phyloP scores from a whole-genome alignment of 1,284 basidiomycete genomes.

The Phellopilus nigrolimitatus region DNA sequence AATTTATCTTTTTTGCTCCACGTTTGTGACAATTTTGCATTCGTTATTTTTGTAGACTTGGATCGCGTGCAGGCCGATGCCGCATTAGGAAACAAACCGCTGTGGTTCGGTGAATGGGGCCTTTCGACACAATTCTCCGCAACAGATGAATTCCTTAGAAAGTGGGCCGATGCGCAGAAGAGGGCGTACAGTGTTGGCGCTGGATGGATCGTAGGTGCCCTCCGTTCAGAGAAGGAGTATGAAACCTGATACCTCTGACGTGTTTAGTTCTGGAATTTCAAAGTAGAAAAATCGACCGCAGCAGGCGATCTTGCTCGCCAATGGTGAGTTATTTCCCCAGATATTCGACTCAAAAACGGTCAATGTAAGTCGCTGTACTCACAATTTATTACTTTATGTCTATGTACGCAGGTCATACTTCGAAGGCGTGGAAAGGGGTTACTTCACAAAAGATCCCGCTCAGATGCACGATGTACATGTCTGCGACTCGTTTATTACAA shows the following conservation, averaged over 20 bases:
- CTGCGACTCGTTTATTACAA: slow-evolving; percentile 43
- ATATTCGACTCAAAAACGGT: too few relatives aligned
- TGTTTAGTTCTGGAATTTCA: slow-evolving; percentile 73
- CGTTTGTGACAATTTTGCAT: too few relatives aligned
- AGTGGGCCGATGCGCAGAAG: slow-evolving; percentile 82
- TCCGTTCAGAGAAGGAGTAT: not conserved
- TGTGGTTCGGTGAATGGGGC: slow-evolving; percentile 61
- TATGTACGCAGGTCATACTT: slow-evolving; percentile 81
- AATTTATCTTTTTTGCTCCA: not conserved
- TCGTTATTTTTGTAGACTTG: too few relatives aligned
- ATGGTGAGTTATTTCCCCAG: slow-evolving; percentile 40
- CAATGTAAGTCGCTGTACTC: too few relatives aligned
- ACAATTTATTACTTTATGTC: too few relatives aligned
- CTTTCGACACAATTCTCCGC: slow-evolving; percentile 64
- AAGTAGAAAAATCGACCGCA: slow-evolving; percentile 50
- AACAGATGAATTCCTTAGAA: slow-evolving; percentile 52
- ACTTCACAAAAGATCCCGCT: slow-evolving; percentile 59
- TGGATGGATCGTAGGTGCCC: slow-evolving; percentile 63
- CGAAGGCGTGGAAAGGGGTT: slow-evolving; percentile 54
- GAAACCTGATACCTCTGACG: not conserved
- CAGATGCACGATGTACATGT: slow-evolving; percentile 52
- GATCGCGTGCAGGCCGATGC: slow-evolving; percentile 46
- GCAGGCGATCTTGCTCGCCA: slow-evolving; percentile 49
- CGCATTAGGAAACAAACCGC: slow-evolving; percentile 44
- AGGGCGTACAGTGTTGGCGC: slow-evolving; percentile 53